Conservation (phyloP, 140 eudicot species). For the Cichorium intybus region DNA sequence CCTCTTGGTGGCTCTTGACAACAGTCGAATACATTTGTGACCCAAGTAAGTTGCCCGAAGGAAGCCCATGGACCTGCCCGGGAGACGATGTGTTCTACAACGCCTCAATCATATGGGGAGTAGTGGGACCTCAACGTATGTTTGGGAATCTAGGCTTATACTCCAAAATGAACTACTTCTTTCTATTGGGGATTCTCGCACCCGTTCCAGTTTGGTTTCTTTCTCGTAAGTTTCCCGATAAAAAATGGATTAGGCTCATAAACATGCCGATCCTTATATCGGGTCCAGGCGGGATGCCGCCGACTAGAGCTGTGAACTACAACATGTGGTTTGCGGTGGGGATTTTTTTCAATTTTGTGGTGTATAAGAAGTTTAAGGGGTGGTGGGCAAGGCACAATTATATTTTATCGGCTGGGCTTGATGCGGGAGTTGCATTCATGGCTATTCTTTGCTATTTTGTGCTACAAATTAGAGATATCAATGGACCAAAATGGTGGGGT, state of each 20-base stretch:
- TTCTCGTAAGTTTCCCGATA: conserved; percentile 46
- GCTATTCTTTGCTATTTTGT: conserved; percentile 56
- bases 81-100: conserved; percentile 78
- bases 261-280: conserved; percentile 66
- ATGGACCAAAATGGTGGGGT: conserved; percentile 86
- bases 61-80: conserved; percentile 99
- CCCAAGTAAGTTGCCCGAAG: conserved; percentile 41
- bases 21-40: conserved; percentile 63
- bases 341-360: conserved; percentile 54
- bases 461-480: conserved; percentile 45
- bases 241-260: conserved; percentile 68
- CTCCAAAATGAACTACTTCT: conserved; percentile 65
- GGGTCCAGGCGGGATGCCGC: conserved; percentile 66
- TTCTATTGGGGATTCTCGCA: conserved; percentile 63
- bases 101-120: conserved; percentile 97
- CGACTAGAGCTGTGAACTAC: conserved; percentile 69
- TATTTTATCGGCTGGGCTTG: conserved; percentile 74
- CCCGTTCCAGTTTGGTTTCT: conserved; percentile 70
- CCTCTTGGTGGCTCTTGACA: conserved; percentile 85
- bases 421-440: conserved; percentile 94
- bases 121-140: conserved; percentile 76
- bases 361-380: conserved; percentile 43
- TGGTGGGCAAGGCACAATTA: conserved; percentile 94
- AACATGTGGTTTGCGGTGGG: conserved; percentile 73
- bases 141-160: conserved; percentile 62